Conservation (phyloP, 192 early-diverging fungal genomes). For the Mortierella hygrophila region DNA sequence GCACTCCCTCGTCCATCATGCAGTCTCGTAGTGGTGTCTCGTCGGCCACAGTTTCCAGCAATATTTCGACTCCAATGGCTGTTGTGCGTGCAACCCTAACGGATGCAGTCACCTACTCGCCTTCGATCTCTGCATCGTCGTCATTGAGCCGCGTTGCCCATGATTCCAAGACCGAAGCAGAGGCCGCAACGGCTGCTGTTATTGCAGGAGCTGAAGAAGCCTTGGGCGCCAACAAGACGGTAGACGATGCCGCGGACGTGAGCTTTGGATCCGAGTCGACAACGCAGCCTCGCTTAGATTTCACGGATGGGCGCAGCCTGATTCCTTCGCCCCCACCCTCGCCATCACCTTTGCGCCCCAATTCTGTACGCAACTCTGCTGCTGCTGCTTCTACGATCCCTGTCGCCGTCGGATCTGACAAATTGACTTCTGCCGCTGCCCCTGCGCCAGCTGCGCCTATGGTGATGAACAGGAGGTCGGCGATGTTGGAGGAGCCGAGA, state of each 20-base stretch:
- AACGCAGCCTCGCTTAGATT: constrained; percentile 28
- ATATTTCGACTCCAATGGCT: not conserved
- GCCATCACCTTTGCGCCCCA: constrained; percentile 3
- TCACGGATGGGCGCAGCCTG: constrained; percentile 44
- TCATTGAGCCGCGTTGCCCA: constrained; percentile 4
- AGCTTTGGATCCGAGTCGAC: not conserved
- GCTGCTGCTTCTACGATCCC: not conserved
- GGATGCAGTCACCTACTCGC: not conserved
- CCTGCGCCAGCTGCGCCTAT: not conserved
- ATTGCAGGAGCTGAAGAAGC: not conserved
- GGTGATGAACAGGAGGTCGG: not conserved
- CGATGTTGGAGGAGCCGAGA: constrained; percentile 40
- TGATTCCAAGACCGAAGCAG: not conserved
- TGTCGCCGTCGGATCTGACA: not conserved
- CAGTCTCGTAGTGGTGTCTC: constrained; percentile 19
- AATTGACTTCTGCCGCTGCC: not conserved
- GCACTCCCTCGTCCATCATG: constrained; percentile 1
- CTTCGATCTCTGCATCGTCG: constrained; percentile 25
- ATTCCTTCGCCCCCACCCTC: constrained; percentile 52
- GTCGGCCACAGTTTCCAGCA: not conserved
- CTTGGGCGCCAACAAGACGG: not conserved
- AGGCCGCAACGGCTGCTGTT: not conserved
- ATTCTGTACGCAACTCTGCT: not conserved
- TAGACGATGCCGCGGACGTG: not conserved
- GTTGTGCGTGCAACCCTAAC: not conserved